Evolutionary conservation across 345 rosid genomes (phyloP).

Genomic region (Aquilaria malaccensis): DNA sequence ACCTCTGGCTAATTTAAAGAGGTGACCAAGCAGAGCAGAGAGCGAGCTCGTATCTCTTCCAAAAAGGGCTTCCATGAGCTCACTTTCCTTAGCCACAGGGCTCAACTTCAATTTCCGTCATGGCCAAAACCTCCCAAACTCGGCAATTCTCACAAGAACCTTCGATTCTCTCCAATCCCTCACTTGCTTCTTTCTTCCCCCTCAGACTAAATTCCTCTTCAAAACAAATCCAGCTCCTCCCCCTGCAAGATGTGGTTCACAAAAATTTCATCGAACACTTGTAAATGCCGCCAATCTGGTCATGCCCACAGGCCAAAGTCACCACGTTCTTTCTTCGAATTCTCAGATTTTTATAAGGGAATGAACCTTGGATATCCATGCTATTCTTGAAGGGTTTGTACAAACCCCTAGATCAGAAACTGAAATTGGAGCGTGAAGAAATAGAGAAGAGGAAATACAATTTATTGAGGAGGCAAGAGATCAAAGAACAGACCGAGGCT

Average conservation of each 20-base stretch:
- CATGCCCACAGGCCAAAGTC: conserved; percentile 18
- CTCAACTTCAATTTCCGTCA: conserved; percentile 37
- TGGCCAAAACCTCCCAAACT: conserved; percentile 26
- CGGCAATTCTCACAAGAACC: conserved; percentile 34
- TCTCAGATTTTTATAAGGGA: conserved; percentile 40
- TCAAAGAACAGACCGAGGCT: conserved; percentile 86
- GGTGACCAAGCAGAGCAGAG: too few relatives aligned
- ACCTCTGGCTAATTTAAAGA: too few relatives aligned
- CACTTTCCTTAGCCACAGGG: conserved; percentile 29
- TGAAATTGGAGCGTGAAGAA: conserved; percentile 45
- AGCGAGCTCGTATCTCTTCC: background rate
- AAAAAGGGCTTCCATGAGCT: conserved; percentile 38
- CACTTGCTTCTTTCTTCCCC: conserved; percentile 34
- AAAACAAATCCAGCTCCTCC: conserved; percentile 24
- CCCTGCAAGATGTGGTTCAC: conserved; percentile 17
- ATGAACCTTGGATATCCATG: conserved; percentile 85
- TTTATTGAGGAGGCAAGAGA: conserved; percentile 63
- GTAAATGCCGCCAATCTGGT: conserved; percentile 18
- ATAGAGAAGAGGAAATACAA: conserved; percentile 56
- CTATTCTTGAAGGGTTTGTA: conserved; percentile 51
- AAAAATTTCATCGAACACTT: conserved; percentile 36
- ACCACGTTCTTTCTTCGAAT: conserved; percentile 17
- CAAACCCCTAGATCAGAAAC: conserved; percentile 30
- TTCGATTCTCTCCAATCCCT: conserved; percentile 25
- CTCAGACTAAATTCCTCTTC: conserved; percentile 22